Base-by-base conservation (phyloP, 805 yeast species). In the Saccharomycopsis sp. region DNA sequence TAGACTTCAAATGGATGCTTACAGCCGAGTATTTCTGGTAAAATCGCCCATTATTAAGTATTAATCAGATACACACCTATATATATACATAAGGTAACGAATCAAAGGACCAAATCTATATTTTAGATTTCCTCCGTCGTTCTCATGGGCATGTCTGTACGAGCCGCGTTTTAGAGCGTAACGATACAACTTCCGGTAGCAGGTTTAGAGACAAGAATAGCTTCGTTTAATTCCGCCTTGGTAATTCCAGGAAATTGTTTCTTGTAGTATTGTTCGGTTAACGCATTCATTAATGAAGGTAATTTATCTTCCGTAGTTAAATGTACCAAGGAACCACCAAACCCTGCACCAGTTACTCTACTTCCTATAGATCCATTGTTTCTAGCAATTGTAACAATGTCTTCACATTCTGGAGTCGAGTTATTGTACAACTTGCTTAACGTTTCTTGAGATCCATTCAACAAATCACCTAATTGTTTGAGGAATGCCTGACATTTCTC, bases 301-400 rank as follows among this genome's bases (percentile, higher is more conserved):
- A 78, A 70, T 59, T 73, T 76, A 59, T 75, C 75, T 2, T 72
- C 71, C 2, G 78, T 71, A 9, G 85, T 80, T 58, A 86, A 70
- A 66, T 85, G 88, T n/a, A 86, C 86, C 0, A 86, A 76, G 34
- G 85, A 81, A 3, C 91, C 91, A 38, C 91, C 91, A 78, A 84
- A 86, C 2, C 92, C 92, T 19, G 92, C 91, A 25, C 91, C 92
- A 8, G 91, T 85, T n/a, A 84, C 77, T 57, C 92, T 75, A 1
- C 88, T 81, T 17, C 91, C 91, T 59, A 70, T 75, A 0, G 88
- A 74, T 2, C 90, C 91, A 60, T 78, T 75, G 1, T 63, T 67
- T 47, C 73, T 67, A 2, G 88, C 89, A 55, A 86, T 77, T 7
- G 66, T 57, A 65, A 86, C 81, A 47, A 86, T 68, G 12, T 70